Percentiles rank a stretch among this genome's conserved stretches.
Evolutionary conservation across 164 flowering plant species (phyloP).

Genomic region (Macadamia tetraphylla): DNA sequence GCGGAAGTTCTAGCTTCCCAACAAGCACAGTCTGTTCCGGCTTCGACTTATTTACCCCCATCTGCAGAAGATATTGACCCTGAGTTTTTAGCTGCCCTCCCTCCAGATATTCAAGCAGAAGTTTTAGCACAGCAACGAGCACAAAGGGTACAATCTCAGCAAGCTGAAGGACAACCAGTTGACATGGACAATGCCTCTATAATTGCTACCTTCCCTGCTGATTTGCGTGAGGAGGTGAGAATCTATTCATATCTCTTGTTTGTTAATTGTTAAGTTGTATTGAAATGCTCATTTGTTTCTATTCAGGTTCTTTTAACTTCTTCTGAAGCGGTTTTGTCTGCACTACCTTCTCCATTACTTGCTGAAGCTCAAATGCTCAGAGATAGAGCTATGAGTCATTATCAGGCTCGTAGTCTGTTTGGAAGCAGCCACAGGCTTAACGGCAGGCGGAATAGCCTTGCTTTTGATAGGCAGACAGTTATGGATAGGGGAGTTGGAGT

Average conservation of each 20-base stretch:
- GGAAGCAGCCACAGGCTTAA: constrained; percentile 65
- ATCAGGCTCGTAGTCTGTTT: constrained; percentile 83
- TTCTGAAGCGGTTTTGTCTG: constrained; percentile 85
- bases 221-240: constrained; percentile 90
- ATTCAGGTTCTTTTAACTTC: constrained; percentile 87
- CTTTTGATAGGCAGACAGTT: constrained; percentile 67
- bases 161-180: constrained; percentile 87
- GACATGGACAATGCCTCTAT: constrained; percentile 98
- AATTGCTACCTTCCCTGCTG: constrained; percentile 96
- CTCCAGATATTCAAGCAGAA: constrained; percentile 96
- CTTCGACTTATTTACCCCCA: constrained; percentile 67
- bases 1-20: constrained; percentile 96
- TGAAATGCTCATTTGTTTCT: constrained; percentile 10
- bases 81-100: constrained; percentile 94
- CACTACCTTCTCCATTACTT: constrained; percentile 79
- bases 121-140: constrained; percentile 93
- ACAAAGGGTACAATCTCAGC: constrained; percentile 66
- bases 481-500: constrained; percentile 91
- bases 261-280: not conserved
- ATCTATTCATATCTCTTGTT: not conserved
- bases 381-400: constrained; percentile 92
- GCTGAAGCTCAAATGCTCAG: constrained; percentile 98
- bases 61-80: constrained; percentile 87
- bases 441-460: constrained; percentile 59
- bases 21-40: constrained; percentile 68